These are phyloP conservation scores for Lachancea waltii DNA, from an alignment of 805 yeast genomes.

Conservation along the genomic window DNA sequence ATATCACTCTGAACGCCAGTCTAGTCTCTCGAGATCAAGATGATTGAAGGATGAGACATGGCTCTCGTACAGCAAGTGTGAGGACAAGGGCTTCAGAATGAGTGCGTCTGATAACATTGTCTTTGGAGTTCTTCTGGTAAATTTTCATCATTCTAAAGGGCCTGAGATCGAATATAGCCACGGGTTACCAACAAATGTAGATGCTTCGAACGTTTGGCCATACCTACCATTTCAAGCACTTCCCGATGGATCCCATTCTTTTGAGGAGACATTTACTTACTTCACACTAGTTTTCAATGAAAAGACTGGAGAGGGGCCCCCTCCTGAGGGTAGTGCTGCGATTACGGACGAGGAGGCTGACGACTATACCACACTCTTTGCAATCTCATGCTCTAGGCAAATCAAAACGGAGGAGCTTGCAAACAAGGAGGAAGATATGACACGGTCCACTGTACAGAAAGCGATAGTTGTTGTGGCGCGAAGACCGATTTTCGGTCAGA, in stretches of 20 bases:
- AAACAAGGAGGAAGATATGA: slow-evolving; percentile 53
- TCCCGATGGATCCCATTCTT: slow-evolving; percentile 93
- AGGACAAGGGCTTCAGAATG: background rate
- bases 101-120: slow-evolving; percentile 33
- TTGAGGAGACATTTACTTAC: slow-evolving; percentile 87
- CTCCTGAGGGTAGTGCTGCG: slow-evolving; percentile 39
- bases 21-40: too few relatives aligned
- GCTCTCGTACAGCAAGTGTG: background rate
- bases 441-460: slow-evolving; percentile 86
- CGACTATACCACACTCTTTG: slow-evolving; percentile 69
- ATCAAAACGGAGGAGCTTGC: slow-evolving; percentile 55
- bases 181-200: slow-evolving; percentile 36
- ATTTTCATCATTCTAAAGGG: slow-evolving; percentile 88
- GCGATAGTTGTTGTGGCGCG: slow-evolving; percentile 80
- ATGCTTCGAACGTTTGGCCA: slow-evolving; percentile 55
- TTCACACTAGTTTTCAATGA: slow-evolving; percentile 77
- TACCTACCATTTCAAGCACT: slow-evolving; percentile 88
- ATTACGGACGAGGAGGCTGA: slow-evolving; percentile 28
- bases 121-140: slow-evolving; percentile 82
- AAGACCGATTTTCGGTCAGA: slow-evolving; percentile 81
- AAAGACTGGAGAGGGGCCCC: slow-evolving; percentile 29
- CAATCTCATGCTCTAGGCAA: slow-evolving; percentile 89
- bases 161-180: slow-evolving; percentile 94
- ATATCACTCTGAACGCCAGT: too few relatives aligned
- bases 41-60: too few relatives aligned